A percentile compares a stretch with the other conserved stretches of the same genome.
Evolutionary conservation across 176 grass and related monocot genomes (phyloP).

Genomic region (Bolboschoenus planiculmis): DNA sequence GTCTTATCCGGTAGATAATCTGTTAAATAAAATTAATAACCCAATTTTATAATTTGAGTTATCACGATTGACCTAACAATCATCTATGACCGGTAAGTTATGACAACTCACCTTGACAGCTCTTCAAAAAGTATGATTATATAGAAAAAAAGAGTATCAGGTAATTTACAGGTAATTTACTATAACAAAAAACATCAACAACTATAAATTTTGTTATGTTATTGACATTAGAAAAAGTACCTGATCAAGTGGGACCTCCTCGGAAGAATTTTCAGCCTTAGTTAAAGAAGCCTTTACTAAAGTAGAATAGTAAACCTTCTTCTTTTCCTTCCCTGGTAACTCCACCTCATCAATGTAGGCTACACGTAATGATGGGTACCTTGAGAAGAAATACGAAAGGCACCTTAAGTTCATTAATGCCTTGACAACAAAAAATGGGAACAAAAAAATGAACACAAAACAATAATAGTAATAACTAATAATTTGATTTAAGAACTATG

Average conservation of each 20-base stretch:
- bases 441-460: not conserved
- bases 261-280: constrained; percentile 54
- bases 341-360: constrained; percentile 91
- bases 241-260: constrained; percentile 82
- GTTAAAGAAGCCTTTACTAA: constrained; percentile 76
- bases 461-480: not conserved
- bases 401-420: constrained; percentile 10
- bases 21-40: constrained; percentile 11
- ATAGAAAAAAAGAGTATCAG: not conserved
- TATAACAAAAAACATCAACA: not conserved
- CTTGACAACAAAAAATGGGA: not conserved
- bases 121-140: not conserved
- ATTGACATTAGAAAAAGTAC: constrained; percentile 23
- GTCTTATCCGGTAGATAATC: constrained; percentile 93
- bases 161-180: not conserved
- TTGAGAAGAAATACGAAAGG: constrained; percentile 26
- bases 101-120: not conserved
- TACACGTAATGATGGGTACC: constrained; percentile 87
- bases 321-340: constrained; percentile 60
- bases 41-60: not conserved
- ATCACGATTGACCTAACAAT: not conserved
- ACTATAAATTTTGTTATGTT: not conserved
- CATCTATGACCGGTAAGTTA: not conserved
- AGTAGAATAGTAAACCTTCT: constrained; percentile 82
- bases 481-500: not conserved